Percentiles rank a stretch among this genome's conserved stretches.
Conservation (phyloP, 768 basidiomycete genomes). For the Tubosaeta sp. region DNA sequence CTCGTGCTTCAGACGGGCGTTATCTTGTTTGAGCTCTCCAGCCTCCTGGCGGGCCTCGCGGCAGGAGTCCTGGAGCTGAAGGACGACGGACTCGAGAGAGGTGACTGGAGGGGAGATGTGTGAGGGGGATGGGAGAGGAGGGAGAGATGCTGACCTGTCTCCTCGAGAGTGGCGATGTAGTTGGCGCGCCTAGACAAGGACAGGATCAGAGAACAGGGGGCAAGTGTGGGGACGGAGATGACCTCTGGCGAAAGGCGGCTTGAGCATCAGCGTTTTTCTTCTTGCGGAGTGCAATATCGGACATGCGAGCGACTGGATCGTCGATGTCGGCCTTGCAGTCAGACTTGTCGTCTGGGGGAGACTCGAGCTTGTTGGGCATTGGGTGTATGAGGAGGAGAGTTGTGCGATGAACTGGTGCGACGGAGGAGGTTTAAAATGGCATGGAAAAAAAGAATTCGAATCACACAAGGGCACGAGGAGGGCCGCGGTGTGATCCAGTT, state of each 20-base stretch:
- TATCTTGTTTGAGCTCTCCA: constrained; percentile 62
- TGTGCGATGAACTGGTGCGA: constrained; percentile 11
- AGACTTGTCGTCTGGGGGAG: constrained; percentile 35
- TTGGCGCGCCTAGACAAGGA: constrained; percentile 53
- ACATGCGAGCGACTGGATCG: constrained; percentile 40
- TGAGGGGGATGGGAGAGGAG: neutral
- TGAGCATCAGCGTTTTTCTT: constrained; percentile 91
- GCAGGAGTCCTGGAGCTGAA: constrained; percentile 79
- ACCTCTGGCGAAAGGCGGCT: constrained; percentile 74
- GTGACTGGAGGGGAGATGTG: constrained; percentile 49
- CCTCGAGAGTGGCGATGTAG: constrained; percentile 85
- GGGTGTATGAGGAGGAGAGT: constrained; percentile 1
- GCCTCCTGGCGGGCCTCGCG: constrained; percentile 61
- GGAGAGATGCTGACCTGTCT: constrained; percentile 49
- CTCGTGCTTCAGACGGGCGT: constrained; percentile 58
- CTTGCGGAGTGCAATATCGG: constrained; percentile 71
- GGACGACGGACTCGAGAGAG: constrained; percentile 78
- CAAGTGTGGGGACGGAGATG: constrained; percentile 4
- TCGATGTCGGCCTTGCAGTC: constrained; percentile 36
- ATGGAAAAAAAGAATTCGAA: constrained; percentile 64
- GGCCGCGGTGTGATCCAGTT: constrained; percentile 38
- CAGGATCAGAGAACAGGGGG: constrained; percentile 19
- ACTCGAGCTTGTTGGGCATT: constrained; percentile 33
- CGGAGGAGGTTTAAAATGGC: constrained; percentile 51
- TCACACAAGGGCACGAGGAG: constrained; percentile 59